A percentile compares a stretch with the other conserved stretches of the same genome.
These are phyloP conservation scores for Penicillium mononematosum DNA, from an alignment of 495 filamentous ascomycete species.

Conservation along the genomic window DNA sequence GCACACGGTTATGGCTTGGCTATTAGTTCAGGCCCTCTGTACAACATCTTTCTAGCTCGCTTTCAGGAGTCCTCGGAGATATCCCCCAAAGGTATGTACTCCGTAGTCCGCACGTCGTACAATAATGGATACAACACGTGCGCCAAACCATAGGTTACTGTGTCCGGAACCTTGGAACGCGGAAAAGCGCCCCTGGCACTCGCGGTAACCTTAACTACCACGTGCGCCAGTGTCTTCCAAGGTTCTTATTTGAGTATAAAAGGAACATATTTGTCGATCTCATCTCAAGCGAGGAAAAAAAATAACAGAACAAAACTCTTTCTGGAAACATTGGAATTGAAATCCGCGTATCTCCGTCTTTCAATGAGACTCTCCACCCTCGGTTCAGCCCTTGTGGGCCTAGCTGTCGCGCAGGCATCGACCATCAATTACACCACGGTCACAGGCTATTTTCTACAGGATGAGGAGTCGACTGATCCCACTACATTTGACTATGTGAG, in stretches of 20 bases:
- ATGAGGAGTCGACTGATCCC: constrained; percentile 60
- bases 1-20: background rate
- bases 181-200: too few species aligned
- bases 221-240: background rate
- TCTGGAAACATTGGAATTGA: background rate
- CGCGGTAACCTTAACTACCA: background rate
- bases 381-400: constrained; percentile 22
- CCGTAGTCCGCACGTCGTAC: too few species aligned
- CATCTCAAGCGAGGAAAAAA: background rate
- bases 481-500: constrained; percentile 66
- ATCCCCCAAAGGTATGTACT: too few species aligned
- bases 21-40: background rate
- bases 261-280: constrained; percentile 17
- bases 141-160: background rate
- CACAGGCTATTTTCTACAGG: constrained; percentile 69
- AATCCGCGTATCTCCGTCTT: constrained; percentile 7
- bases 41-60: background rate
- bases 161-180: background rate
- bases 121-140: background rate
- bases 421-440: constrained; percentile 62
- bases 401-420: constrained; percentile 25
- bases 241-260: background rate
- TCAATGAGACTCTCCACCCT: constrained; percentile 35
- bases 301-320: background rate
- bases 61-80: too few species aligned